Evolutionary conservation across 805 yeast species (phyloP).

Genomic region (Schwanniomyces polymorphus): DNA sequence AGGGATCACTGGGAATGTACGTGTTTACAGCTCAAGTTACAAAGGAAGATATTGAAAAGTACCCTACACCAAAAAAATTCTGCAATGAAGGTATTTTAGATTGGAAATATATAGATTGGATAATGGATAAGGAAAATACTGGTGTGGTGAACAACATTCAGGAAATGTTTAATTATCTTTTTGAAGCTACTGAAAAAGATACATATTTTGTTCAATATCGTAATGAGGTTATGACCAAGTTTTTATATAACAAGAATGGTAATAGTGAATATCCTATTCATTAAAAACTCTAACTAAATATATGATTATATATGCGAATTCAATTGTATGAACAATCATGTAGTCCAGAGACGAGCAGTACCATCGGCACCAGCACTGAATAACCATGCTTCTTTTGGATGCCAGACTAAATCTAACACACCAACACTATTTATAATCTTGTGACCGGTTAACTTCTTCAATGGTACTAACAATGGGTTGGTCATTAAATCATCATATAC

Average conservation of each 20-base stretch:
- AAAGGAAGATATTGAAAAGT: conserved; percentile 19
- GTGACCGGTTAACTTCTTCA: conserved; percentile 92
- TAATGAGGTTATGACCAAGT: conserved; percentile 7
- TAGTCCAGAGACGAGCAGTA: conserved; percentile 94
- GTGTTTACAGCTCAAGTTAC: conserved; percentile 36
- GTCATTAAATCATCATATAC: conserved; percentile 95
- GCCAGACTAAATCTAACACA: conserved; percentile 88
- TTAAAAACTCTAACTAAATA: conserved; percentile 1
- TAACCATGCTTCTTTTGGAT: conserved; percentile 97
- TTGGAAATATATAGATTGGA: conserved; percentile 41
- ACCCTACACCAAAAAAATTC: conserved; percentile 26
- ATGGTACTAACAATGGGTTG: conserved; percentile 92
- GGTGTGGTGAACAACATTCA: conserved; percentile 43
- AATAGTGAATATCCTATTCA: conserved; percentile 4
- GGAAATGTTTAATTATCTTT: conserved; percentile 20
- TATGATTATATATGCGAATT: conserved; percentile 1
- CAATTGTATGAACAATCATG: conserved; percentile 29
- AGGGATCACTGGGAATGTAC: conserved; percentile 36
- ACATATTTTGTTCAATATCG: conserved; percentile 26
- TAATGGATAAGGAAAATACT: conserved; percentile 30
- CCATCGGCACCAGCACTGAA: conserved; percentile 97
- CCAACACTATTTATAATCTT: conserved; percentile 78
- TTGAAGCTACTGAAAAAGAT: conserved; percentile 20
- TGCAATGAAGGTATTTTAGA: conserved; percentile 44
- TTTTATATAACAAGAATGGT: conserved; percentile 11